These are phyloP conservation scores for Dendrocalamus sinicus DNA, from an alignment of 176 grass and related monocot species.

Conservation along the genomic window DNA sequence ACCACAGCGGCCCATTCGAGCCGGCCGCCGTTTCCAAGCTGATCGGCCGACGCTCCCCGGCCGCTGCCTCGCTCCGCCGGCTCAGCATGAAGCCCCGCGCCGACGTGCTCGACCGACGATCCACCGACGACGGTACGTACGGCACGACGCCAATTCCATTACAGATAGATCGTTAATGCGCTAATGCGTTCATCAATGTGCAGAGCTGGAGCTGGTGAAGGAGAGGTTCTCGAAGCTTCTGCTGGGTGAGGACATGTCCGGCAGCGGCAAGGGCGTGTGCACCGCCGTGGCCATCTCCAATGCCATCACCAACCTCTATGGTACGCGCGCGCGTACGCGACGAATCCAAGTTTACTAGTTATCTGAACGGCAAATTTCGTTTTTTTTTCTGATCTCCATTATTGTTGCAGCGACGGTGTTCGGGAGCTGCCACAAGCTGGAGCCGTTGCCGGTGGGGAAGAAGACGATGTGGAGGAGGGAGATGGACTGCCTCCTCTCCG, in stretches of 20 bases:
- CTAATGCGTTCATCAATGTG: neutral
- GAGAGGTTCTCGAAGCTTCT: slow-evolving; percentile 98
- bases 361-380: neutral
- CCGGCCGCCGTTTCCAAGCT: slow-evolving; percentile 55
- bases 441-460: slow-evolving; percentile 80
- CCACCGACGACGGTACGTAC: slow-evolving; percentile 60
- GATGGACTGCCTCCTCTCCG: slow-evolving; percentile 95
- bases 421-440: slow-evolving; percentile 82
- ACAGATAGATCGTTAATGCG: neutral
- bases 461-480: slow-evolving; percentile 96
- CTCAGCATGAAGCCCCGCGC: slow-evolving; percentile 70
- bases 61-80: slow-evolving; percentile 55
- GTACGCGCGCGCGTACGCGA: slow-evolving; percentile 28
- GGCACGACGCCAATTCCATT: neutral
- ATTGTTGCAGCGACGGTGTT: slow-evolving; percentile 76
- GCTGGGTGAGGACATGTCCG: slow-evolving; percentile 97
- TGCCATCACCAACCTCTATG: slow-evolving; percentile 98
- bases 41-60: slow-evolving; percentile 42
- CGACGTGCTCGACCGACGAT: slow-evolving; percentile 62
- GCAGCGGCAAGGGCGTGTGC: slow-evolving; percentile 89
- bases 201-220: slow-evolving; percentile 92
- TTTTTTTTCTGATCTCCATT: neutral
- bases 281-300: slow-evolving; percentile 95
- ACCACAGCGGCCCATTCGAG: slow-evolving; percentile 65
- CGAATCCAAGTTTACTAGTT: neutral